Evolutionary conservation across 2,329 filamentous ascomycete species (phyloP), one percentile per base, ranked within the genome.

Genomic region (Claviceps sp.): DNA sequence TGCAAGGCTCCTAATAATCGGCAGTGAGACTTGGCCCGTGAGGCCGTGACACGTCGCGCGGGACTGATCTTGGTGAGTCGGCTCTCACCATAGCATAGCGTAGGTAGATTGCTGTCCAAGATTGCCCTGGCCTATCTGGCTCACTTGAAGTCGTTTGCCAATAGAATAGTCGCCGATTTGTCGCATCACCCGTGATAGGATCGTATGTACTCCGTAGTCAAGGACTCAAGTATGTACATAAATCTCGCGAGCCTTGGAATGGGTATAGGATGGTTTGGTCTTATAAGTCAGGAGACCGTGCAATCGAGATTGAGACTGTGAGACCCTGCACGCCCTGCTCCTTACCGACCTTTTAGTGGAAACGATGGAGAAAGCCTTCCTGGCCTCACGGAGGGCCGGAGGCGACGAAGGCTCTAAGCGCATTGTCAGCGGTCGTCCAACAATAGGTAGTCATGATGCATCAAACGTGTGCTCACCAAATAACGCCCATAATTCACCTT

Each of bases 81-180:
- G 54, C 78, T 73, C 56, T 85, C 86, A 51, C 88, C 88, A 63
- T 88, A 34, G 9, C 30, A 34, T 34, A 34, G 30, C 30, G 9
- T 11, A 11, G 9, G 30, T 34, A 93, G n/a, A 93, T 74, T 6
- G 88, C 86, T 55, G 86, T 83, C 90, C 91, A 96, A 95, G 75
- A 70, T 85, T 84, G n/a, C 88, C 89, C 51, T 94, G 81, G 44
- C 2, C 90, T 90, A 67, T 96, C 90, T 1, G 88, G 88, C 56
- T 81, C 79, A 47, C 84, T 83, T 24, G 76, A 66, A 1, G 78
- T 78, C 4, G 78, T 74, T 62, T 89, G 81, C 52, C 76, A 71
- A 70, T 89, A 91, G 69, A 89, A 88, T 38, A 84, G 72, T 52
- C 85, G 80, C 61, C 81, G 77, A 66, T 86, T 84, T 53, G 76